phyloP scores from a whole-genome alignment of 2,329 filamentous ascomycete species.

The Bipolaris victoriae region DNA sequence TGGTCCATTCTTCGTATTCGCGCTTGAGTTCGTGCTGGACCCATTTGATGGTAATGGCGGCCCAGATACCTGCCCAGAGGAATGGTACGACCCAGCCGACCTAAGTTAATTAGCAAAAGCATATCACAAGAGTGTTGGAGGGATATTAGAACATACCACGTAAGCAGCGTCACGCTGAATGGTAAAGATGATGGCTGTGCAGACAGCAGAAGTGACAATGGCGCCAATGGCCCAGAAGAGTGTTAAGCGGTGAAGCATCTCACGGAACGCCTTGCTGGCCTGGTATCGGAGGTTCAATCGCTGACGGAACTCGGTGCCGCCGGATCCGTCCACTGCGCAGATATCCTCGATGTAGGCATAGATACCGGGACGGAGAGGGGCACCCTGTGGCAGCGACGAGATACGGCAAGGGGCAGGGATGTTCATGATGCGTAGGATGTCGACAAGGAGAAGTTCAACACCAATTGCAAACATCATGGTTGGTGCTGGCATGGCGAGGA shows the following conservation, averaged over 20 bases:
- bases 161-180: conserved; percentile 56
- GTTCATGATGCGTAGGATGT: conserved; percentile 54
- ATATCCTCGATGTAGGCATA: conserved; percentile 63
- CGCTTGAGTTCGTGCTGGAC: conserved; percentile 48
- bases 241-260: conserved; percentile 60
- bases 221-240: conserved; percentile 60
- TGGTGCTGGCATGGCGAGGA: conserved; percentile 60
- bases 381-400: conserved; percentile 58
- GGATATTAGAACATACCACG: conserved; percentile 45
- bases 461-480: conserved; percentile 61
- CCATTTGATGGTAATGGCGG: conserved; percentile 54
- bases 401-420: conserved; percentile 58
- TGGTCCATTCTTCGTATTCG: conserved; percentile 47
- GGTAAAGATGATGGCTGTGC: conserved; percentile 56
- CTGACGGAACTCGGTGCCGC: conserved; percentile 60
- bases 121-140: not conserved
- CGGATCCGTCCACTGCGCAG: conserved; percentile 59
- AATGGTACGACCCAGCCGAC: conserved; percentile 58
- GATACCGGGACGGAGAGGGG: conserved; percentile 59
- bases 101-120: conserved; percentile 31
- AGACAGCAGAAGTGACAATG: conserved; percentile 49
- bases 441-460: conserved; percentile 58
- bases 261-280: conserved; percentile 59
- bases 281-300: conserved; percentile 60
- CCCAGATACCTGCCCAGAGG: conserved; percentile 57